Percentiles rank a stretch among this genome's conserved stretches.
Evolutionary conservation across 140 eudicot species (phyloP).

Genomic region (Stevia rebaudiana): DNA sequence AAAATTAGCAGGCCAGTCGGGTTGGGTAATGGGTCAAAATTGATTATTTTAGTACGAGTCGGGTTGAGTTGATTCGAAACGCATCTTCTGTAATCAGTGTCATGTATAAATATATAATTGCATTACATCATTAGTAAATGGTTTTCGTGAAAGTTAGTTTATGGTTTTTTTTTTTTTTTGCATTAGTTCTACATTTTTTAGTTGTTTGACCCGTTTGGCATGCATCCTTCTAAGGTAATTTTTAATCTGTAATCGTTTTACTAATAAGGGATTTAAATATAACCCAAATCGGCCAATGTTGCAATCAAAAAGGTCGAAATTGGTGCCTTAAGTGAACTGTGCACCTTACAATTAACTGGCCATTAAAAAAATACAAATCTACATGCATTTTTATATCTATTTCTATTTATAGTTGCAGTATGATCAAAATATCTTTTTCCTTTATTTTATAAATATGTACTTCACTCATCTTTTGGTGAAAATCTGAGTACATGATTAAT

Average conservation of each 20-base stretch:
- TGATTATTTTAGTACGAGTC: background rate
- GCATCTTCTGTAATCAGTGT: background rate
- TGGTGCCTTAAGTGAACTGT: background rate
- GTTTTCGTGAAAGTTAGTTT: background rate
- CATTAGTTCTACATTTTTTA: background rate
- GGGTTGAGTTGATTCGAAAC: background rate
- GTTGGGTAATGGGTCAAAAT: background rate
- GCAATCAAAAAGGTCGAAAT: background rate
- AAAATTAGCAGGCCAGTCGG: background rate
- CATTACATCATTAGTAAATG: background rate
- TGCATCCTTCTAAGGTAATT: background rate
- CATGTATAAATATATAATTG: background rate
- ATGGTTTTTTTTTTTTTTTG: background rate
- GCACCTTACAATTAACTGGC: too few species aligned
- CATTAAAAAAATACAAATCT: background rate
- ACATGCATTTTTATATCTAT: background rate
- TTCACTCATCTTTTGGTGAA: background rate
- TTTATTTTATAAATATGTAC: background rate
- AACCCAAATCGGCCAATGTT: background rate
- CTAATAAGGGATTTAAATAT: too few species aligned
- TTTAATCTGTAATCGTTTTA: background rate
- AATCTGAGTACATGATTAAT: background rate
- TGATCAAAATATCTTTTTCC: background rate
- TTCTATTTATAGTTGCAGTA: background rate
- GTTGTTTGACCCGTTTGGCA: background rate